These are phyloP conservation scores for Schwanniomyces polymorphus DNA, from an alignment of 805 yeast genomes.

Conservation along the genomic window DNA sequence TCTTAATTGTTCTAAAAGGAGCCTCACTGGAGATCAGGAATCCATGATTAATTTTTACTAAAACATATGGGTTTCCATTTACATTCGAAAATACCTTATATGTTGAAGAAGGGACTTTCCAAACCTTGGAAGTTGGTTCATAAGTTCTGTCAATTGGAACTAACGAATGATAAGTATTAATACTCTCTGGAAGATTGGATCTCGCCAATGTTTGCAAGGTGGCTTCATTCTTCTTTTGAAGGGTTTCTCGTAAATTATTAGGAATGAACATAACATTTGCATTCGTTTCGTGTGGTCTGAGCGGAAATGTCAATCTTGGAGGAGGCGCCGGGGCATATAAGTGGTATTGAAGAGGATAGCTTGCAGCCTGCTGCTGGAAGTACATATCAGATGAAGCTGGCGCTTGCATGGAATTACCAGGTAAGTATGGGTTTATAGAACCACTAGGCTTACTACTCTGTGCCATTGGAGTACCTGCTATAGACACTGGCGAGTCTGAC, in stretches of 20 bases:
- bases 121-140: conserved; percentile 33
- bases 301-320: conserved; percentile 60
- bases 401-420: conserved; percentile 9
- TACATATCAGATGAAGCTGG: conserved; percentile 19
- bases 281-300: conserved; percentile 70
- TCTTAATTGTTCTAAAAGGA: conserved; percentile 59
- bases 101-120: conserved; percentile 58
- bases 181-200: conserved; percentile 56
- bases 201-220: conserved; percentile 63
- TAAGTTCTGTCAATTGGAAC: conserved; percentile 68
- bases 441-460: conserved; percentile 1
- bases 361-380: conserved; percentile 15
- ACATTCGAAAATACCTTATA: conserved; percentile 79
- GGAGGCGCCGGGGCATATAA: conserved; percentile 89
- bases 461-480: conserved; percentile 6
- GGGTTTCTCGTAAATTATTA: conserved; percentile 64
- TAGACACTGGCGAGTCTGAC: conserved; percentile 11
- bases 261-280: conserved; percentile 72
- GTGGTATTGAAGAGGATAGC: conserved; percentile 73
- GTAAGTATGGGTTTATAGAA: conserved; percentile 21
- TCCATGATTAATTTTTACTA: conserved; percentile 64
- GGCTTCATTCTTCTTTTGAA: conserved; percentile 77
- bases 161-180: conserved; percentile 69
- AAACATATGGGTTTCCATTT: conserved; percentile 76
- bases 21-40: conserved; percentile 41